phyloP scores from a whole-genome alignment of 495 filamentous ascomycete genomes.

The Choiromyces venosus region DNA sequence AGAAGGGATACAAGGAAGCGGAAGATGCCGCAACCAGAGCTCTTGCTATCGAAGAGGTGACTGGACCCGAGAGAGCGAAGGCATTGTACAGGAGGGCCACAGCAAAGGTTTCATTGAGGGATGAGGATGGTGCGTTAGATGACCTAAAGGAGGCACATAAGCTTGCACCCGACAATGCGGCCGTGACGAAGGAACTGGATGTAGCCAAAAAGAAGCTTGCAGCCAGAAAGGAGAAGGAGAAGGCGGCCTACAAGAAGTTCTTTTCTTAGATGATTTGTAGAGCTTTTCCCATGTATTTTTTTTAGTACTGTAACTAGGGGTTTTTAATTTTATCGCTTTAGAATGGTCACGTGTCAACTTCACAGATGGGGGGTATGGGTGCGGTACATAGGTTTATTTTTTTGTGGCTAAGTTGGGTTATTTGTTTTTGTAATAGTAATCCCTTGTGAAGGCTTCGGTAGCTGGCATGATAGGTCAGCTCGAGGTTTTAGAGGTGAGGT shows the following conservation, averaged over 20 bases:
- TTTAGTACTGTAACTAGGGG: slow-evolving; percentile 3
- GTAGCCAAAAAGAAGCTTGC: slow-evolving; percentile 68
- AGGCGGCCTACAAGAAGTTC: slow-evolving; percentile 81
- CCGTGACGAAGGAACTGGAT: slow-evolving; percentile 65
- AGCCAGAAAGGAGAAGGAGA: slow-evolving; percentile 75
- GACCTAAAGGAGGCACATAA: slow-evolving; percentile 71
- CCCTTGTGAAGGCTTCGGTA: not conserved
- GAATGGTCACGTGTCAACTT: not conserved
- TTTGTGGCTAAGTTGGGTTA: not conserved
- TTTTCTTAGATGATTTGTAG: slow-evolving; percentile 49
- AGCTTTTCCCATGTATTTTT: slow-evolving; percentile 13
- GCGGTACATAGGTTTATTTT: not conserved
- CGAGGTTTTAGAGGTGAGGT: not conserved
- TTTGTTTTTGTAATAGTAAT: not conserved
- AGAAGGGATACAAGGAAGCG: slow-evolving; percentile 63
- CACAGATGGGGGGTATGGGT: not conserved
- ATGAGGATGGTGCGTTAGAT: slow-evolving; percentile 75
- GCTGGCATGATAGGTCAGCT: slow-evolving; percentile 2
- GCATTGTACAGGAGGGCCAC: slow-evolving; percentile 75
- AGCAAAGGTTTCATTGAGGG: slow-evolving; percentile 67
- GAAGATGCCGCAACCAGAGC: slow-evolving; percentile 66
- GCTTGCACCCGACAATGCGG: slow-evolving; percentile 70
- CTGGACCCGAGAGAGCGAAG: slow-evolving; percentile 74
- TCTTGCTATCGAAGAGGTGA: slow-evolving; percentile 55
- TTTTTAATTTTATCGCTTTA: slow-evolving; percentile 4